A percentile compares a stretch with the other conserved stretches of the same genome.
phyloP scores from a whole-genome alignment of 1,284 basidiomycete species.

The Puccinia horiana region DNA sequence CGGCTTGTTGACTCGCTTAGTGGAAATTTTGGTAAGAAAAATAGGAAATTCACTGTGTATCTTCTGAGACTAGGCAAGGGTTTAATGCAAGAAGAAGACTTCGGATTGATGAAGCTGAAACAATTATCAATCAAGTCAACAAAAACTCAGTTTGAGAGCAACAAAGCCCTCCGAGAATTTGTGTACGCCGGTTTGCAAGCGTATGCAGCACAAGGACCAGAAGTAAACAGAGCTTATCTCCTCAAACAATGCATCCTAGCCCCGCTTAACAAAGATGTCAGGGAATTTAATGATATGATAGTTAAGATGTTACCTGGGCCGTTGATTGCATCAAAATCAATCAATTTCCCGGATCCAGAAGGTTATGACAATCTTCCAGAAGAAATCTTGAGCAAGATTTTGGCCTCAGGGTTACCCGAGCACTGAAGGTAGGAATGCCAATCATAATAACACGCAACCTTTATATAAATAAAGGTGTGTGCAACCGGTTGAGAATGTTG shows the following conservation, averaged over 20 bases:
- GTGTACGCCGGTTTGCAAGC: neutral
- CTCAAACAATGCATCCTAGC: neutral
- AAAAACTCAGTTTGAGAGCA: too few species aligned
- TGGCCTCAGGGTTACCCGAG: neutral
- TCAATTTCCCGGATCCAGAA: neutral
- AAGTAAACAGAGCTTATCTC: neutral
- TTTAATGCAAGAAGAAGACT: too few species aligned
- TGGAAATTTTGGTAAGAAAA: neutral
- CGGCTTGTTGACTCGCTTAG: neutral
- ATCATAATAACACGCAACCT: neutral
- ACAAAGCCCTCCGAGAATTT: neutral
- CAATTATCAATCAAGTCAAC: too few species aligned
- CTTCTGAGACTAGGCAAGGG: too few species aligned
- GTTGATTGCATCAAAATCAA: neutral
- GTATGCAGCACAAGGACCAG: too few species aligned
- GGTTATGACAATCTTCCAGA: neutral
- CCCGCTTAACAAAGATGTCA: neutral
- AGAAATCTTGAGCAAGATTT: neutral
- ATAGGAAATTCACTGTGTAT: neutral
- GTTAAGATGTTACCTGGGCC: neutral
- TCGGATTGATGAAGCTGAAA: too few species aligned
- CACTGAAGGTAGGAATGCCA: slow-evolving; percentile 7
- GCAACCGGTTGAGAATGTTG: neutral
- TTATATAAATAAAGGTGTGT: neutral
- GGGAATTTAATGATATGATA: neutral